Evolutionary conservation across 2,329 filamentous ascomycete species (phyloP), one percentile per base, ranked within the genome.

Genomic region (Biscogniauxia marginata): DNA sequence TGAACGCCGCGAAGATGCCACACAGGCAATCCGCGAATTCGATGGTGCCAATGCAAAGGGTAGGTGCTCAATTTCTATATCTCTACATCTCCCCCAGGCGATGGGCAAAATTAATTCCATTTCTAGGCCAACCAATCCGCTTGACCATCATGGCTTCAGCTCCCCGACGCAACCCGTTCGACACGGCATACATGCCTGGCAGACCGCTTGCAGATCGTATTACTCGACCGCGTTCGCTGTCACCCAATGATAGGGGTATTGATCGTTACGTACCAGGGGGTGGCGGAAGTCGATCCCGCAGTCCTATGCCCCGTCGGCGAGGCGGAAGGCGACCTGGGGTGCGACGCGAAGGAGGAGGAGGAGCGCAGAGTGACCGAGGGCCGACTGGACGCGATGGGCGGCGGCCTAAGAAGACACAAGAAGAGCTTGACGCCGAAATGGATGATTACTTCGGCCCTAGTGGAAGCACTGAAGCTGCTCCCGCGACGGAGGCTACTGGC

Each of bases 381-480:
- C 71, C 75, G 30, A 58, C 67, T 25, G 77, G 77, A 48, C 79
- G 77, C 18, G 80, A 84, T 52, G 81, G 82, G 43, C 83, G 82
- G 43, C 83, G 90, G 49, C 81, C 86, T 2, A 88, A 85, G 74
- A 96, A 96, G 82, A 96, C 93, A 0, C 89, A 92, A 64, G 90
- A 96, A 66, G 91, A 97, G 71, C 79, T 97, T 44, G 93, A 97
- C 71, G 91, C 90, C n/a, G 93, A 97, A 75, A 97, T 97, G 93
- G 91, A 88, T 24, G 91, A 96, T 70, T 97, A 97, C 73, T 97
- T 91, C 79, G 86, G 82, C 24, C 77, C 76, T 22, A 72, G 73
- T 39, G 70, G 66, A 55, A 72, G 65, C 48, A 69, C 74, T 49
- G 73, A 69, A 51, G 72, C 68, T n/a, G 75, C 73, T 34, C 75